Base-by-base conservation (phyloP, 148 eudicot genomes). In the Simmondsia chinensis region DNA sequence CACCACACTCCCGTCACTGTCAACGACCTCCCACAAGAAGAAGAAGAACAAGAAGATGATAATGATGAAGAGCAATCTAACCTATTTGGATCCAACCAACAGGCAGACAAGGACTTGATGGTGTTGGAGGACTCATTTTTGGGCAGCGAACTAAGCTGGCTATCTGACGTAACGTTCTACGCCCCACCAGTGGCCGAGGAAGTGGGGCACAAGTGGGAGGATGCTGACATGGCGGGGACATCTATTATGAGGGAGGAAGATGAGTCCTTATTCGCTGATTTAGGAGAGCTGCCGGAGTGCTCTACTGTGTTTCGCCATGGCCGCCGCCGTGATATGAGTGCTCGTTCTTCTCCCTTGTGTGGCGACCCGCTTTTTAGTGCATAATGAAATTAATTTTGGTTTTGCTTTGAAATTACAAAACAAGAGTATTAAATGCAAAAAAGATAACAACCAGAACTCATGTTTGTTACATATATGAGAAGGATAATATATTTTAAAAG, bases 241-340 rank as follows among this genome's bases (percentile, higher is more conserved):
- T 58, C 54, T 32, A 47, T 72, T 0, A 70, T 79, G 65, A 54
- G 61, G 22, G 81, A 79, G 49, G 86, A 79, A 35, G 86, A 79
- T 28, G 67, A 74, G 51, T 51, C 60, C 0, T 23, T 79, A 22
- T 79, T 71, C 34, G 81, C 78, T 37, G 86, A 79, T 46, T 57
- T 79, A 35, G 81, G 51, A 6, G 86, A 79, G 49, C 48, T 79
- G 49, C 81, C 86, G 3, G 86, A 79, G 54, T 74, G 75, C 20
- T 64, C 81, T 0, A 24, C 66, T 13, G 81, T 74, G 9, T 74
- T 74, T 34, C 60, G 70, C 21, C 60, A 51, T 0, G 19, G 46
- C 7, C 39, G 47, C 16, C 39, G 52, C 6, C 20, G 52, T 12
- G 60, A 64, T 9, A 46, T 52, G 36, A 33, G 59, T 24, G 44